A percentile compares a stretch with the other conserved stretches of the same genome.
Evolutionary conservation across 2,329 filamentous ascomycete species (phyloP).

Genomic region (Fusarium scirpi): DNA sequence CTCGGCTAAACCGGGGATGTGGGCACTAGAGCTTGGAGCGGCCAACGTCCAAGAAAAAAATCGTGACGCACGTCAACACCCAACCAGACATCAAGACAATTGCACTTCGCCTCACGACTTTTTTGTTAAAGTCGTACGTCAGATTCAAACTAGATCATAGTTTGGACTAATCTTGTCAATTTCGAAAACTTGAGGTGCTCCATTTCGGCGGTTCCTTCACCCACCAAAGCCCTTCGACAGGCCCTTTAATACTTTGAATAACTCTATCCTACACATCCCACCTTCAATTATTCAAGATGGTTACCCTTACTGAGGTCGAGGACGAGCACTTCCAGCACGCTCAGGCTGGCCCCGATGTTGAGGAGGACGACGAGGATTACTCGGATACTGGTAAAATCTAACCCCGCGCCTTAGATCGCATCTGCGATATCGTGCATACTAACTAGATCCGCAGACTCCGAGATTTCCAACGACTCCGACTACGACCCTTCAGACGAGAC

Average conservation of each 20-base stretch:
- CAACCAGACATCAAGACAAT: conserved; percentile 35
- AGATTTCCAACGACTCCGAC: conserved; percentile 85
- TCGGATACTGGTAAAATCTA: conserved; percentile 83
- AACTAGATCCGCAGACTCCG: conserved; percentile 72
- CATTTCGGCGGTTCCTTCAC: conserved; percentile 1
- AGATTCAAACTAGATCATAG: not conserved
- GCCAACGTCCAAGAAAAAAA: conserved; percentile 45
- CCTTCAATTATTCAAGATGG: conserved; percentile 72
- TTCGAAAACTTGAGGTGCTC: conserved; percentile 1
- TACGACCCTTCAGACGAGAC: conserved; percentile 70
- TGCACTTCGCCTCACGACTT: conserved; percentile 24
- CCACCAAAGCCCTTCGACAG: conserved; percentile 21
- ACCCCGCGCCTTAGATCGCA: conserved; percentile 8
- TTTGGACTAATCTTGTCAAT: not conserved
- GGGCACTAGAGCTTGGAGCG: conserved; percentile 6
- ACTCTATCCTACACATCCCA: conserved; percentile 7
- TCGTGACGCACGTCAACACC: conserved; percentile 45
- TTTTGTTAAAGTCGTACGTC: conserved; percentile 2
- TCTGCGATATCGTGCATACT: conserved; percentile 8
- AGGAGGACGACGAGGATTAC: conserved; percentile 94
- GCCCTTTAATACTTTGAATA: conserved; percentile 17
- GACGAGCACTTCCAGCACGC: conserved; percentile 90
- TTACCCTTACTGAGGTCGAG: conserved; percentile 95
- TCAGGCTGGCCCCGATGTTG: conserved; percentile 78
- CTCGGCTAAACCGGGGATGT: conserved; percentile 43